Percentiles rank a stretch among this genome's conserved stretches.
These are phyloP conservation scores for Blastobotrys illinoisensis DNA, from an alignment of 1,139 yeast species.

Conservation along the genomic window DNA sequence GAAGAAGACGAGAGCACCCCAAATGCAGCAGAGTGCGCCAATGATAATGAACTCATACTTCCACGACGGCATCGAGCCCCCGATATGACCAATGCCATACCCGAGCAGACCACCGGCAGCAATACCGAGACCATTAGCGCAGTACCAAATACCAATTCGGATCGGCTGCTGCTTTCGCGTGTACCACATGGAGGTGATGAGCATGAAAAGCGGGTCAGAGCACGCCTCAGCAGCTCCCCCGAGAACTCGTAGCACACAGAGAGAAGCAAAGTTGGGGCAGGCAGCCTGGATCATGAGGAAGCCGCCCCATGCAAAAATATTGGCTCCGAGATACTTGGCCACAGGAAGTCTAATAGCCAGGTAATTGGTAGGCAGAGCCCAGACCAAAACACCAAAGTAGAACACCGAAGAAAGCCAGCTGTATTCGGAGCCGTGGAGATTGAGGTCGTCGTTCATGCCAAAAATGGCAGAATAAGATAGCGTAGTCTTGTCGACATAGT, in stretches of 20 bases:
- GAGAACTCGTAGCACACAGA: conserved; percentile 41
- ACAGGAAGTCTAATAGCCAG: conserved; percentile 49
- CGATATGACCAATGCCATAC: conserved; percentile 43
- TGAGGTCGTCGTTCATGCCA: conserved; percentile 43
- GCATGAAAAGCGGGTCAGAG: conserved; percentile 50
- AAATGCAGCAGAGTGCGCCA: conserved; percentile 32
- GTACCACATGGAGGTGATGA: conserved; percentile 53
- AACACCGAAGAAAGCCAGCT: conserved; percentile 57
- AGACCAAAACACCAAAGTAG: conserved; percentile 47
- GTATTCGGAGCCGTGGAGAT: conserved; percentile 38
- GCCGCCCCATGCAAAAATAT: conserved; percentile 47
- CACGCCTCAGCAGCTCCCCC: conserved; percentile 44
- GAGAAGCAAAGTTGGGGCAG: conserved; percentile 38
- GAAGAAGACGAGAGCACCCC: conserved; percentile 44
- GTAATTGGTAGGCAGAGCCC: conserved; percentile 50
- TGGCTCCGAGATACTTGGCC: conserved; percentile 44
- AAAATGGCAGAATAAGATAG: conserved; percentile 56
- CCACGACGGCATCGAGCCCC: conserved; percentile 21
- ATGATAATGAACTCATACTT: conserved; percentile 40
- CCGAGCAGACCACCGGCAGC: conserved; percentile 33
- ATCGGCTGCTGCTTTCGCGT: conserved; percentile 45
- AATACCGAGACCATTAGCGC: conserved; percentile 28
- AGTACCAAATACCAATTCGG: conserved; percentile 31
- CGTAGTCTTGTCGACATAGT: conserved; percentile 61
- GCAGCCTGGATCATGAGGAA: conserved; percentile 46